Conservation (phyloP, 2,329 filamentous ascomycete species). For the Paecilomyces sp. region DNA sequence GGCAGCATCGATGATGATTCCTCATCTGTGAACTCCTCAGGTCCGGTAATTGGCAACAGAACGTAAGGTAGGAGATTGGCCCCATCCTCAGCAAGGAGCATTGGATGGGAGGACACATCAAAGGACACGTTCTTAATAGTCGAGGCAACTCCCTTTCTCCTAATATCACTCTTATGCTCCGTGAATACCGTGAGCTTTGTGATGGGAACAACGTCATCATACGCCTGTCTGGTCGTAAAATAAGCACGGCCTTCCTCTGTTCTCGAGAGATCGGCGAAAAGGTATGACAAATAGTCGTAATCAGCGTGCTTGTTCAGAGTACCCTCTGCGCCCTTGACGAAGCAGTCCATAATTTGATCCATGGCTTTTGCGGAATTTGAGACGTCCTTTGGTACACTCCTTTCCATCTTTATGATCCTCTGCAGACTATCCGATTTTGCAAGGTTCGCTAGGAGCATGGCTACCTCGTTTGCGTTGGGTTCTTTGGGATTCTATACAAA, state of each 20-base stretch:
- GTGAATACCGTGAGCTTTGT: constrained; percentile 94
- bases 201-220: constrained; percentile 79
- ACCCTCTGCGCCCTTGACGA: constrained; percentile 82
- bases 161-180: constrained; percentile 74
- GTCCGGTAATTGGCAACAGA: constrained; percentile 77
- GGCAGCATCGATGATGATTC: constrained; percentile 81
- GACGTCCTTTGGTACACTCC: constrained; percentile 61
- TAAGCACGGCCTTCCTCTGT: constrained; percentile 67
- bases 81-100: constrained; percentile 62
- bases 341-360: constrained; percentile 90
- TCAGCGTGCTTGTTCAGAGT: constrained; percentile 77
- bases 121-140: constrained; percentile 94
- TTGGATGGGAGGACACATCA: constrained; percentile 64
- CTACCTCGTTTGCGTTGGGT: constrained; percentile 71
- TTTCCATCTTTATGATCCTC: constrained; percentile 60
- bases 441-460: constrained; percentile 91
- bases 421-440: constrained; percentile 71
- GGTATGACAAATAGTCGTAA: constrained; percentile 88
- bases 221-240: constrained; percentile 65
- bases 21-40: constrained; percentile 80
- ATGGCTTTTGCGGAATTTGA: constrained; percentile 66
- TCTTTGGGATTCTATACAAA: constrained; percentile 49
- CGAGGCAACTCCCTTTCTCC: constrained; percentile 88
- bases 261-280: constrained; percentile 89
- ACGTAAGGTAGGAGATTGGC: constrained; percentile 84